Percentiles rank a stretch among this genome's conserved stretches.
These are phyloP conservation scores for Ogataea ramenticola DNA, from an alignment of 805 yeast genomes.

Conservation along the genomic window DNA sequence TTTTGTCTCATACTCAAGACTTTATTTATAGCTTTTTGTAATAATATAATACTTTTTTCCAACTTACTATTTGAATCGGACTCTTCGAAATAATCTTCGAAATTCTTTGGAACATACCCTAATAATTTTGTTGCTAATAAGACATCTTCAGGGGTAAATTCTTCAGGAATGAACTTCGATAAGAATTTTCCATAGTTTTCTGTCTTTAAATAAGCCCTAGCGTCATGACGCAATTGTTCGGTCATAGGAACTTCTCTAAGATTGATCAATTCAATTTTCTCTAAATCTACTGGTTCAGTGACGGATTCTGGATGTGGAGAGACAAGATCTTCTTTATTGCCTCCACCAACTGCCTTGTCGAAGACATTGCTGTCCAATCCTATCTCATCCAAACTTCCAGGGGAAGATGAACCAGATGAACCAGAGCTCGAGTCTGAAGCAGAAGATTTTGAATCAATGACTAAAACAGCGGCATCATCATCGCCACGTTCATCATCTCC, in stretches of 20 bases:
- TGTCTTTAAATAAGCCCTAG: constrained; percentile 46
- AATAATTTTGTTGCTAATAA: constrained; percentile 48
- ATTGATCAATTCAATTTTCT: constrained; percentile 6
- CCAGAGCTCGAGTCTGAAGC: background rate
- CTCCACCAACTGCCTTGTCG: constrained; percentile 2
- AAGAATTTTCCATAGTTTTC: constrained; percentile 57
- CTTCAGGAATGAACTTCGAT: constrained; percentile 52
- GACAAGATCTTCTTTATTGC: background rate
- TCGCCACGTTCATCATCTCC: background rate
- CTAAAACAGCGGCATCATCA: too few relatives aligned
- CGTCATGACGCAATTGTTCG: constrained; percentile 36
- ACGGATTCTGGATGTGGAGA: background rate
- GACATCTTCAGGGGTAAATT: constrained; percentile 52
- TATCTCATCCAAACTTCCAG: constrained; percentile 21
- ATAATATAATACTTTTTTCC: constrained; percentile 33
- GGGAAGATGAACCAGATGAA: constrained; percentile 10
- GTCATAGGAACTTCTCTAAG: constrained; percentile 18
- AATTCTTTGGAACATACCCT: constrained; percentile 39
- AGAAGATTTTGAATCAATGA: too few relatives aligned
- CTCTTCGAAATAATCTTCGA: constrained; percentile 6
- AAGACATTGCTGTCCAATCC: background rate
- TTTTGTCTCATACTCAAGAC: constrained; percentile 52
- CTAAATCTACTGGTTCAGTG: background rate
- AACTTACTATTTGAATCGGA: constrained; percentile 5
- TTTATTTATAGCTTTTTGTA: constrained; percentile 59